phyloP scores from a whole-genome alignment of 2,329 filamentous ascomycete genomes.

The Fusarium haematococcum region DNA sequence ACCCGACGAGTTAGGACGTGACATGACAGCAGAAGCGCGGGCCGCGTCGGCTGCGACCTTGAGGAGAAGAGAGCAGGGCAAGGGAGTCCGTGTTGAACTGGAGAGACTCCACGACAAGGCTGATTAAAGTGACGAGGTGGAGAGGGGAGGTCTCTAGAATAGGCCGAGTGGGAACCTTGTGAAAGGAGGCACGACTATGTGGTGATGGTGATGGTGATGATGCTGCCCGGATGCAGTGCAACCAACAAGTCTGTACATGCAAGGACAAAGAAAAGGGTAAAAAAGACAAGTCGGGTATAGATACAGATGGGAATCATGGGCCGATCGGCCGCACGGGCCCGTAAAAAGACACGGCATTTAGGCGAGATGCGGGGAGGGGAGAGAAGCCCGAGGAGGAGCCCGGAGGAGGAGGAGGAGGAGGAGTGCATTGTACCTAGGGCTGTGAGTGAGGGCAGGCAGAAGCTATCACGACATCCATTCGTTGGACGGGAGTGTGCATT shows the following conservation, averaged over 20 bases:
- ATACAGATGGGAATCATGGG: conserved; percentile 6
- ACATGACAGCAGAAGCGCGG: conserved; percentile 3
- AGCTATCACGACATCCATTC: neutral
- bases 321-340: conserved; percentile 11
- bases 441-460: neutral
- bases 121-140: neutral
- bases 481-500: neutral
- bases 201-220: neutral
- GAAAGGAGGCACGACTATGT: neutral
- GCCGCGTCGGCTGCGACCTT: conserved; percentile 2
- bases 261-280: neutral
- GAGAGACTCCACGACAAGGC: neutral
- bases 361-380: conserved; percentile 7
- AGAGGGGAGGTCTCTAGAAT: neutral
- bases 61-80: neutral
- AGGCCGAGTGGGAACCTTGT: conserved; percentile 2
- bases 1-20: conserved; percentile 3
- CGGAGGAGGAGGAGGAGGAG: neutral
- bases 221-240: neutral
- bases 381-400: neutral
- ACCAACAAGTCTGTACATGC: neutral
- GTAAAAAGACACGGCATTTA: conserved; percentile 30
- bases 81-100: neutral
- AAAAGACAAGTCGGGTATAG: neutral
- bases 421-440: neutral